Conservation (phyloP, 2,329 filamentous ascomycete species). For the Fusarium sp. region DNA sequence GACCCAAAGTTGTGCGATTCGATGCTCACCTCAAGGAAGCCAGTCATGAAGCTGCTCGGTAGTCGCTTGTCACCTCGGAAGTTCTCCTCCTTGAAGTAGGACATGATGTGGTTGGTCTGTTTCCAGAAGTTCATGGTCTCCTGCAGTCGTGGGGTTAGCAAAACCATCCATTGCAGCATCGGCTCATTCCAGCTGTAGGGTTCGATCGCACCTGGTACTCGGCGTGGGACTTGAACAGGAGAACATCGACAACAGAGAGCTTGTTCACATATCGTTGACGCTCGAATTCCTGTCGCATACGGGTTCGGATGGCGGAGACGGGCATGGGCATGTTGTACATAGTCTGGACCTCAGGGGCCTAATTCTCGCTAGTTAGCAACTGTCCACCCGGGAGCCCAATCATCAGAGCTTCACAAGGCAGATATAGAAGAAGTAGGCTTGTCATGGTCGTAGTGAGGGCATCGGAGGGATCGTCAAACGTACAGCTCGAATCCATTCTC, state of each 20-base stretch:
- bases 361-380: slow-evolving; percentile 42
- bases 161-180: background rate
- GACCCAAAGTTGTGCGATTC: background rate
- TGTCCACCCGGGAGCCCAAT: background rate
- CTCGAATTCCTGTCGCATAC: slow-evolving; percentile 97
- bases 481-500: slow-evolving; percentile 97
- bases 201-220: slow-evolving; percentile 85
- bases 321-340: slow-evolving; percentile 97
- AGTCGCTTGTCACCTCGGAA: slow-evolving; percentile 82
- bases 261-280: slow-evolving; percentile 94
- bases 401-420: background rate
- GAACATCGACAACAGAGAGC: slow-evolving; percentile 87
- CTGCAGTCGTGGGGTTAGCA: slow-evolving; percentile 62
- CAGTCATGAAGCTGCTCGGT: slow-evolving; percentile 91
- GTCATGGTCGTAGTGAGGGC: background rate
- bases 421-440: background rate
- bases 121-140: slow-evolving; percentile 99
- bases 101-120: slow-evolving; percentile 94
- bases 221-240: slow-evolving; percentile 90
- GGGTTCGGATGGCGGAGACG: slow-evolving; percentile 88
- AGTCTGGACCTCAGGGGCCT: slow-evolving; percentile 96
- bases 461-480: slow-evolving; percentile 58
- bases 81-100: slow-evolving; percentile 92
- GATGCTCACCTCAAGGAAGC: slow-evolving; percentile 88
- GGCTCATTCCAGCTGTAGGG: slow-evolving; percentile 70